Base-by-base conservation (phyloP, 1,139 yeast species). In the Nakaseomyces sp. region DNA sequence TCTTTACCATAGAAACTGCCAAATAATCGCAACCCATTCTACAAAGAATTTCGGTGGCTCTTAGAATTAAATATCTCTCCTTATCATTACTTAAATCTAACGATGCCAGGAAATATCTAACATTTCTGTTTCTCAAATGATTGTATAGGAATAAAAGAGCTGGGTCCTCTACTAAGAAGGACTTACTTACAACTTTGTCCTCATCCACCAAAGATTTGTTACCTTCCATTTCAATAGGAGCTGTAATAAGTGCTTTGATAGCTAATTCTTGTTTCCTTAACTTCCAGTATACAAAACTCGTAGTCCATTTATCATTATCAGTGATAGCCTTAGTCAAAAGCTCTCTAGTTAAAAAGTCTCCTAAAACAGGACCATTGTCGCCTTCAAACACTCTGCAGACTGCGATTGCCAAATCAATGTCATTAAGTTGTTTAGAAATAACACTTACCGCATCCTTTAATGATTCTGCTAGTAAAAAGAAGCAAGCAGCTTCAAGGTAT, bases 21-120 rank as follows among this genome's bases (percentile, higher is more conserved):
- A 89, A 62, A 50, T 79, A 75, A 54, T 89, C 95, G 66, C 97
- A 89, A 0, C 97, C 97, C 95, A 89, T 87, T 47, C 95, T 70
- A 12, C 77, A 70, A 56, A 87, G 85, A 46, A 86, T 82, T 38
- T 73, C 67, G 10, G 84, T 73, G 6, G 81, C 81, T 50, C 78
- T 76, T 18, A 76, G 58, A 10, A 88, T 73, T 55, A 81, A 78
- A 12, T 72, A 69, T 45, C 74, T 76, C 56, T 89, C 96, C 40
- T 69, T 66, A 3, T 57, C 54, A 3, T 71, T 66, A 20, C 71
- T 67, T n/a, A 79, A 62, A 24, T 65, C 67, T 24, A 70, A 49
- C 0, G 78, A 72, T 7, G 82, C 81, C 43, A 68, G 57, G 36
- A 71, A 66, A 50, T 77, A 73, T 44, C 68, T 67, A 30, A 70